phyloP scores from a whole-genome alignment of 2,329 filamentous ascomycete species.

The Cryphonectria radicalis region DNA sequence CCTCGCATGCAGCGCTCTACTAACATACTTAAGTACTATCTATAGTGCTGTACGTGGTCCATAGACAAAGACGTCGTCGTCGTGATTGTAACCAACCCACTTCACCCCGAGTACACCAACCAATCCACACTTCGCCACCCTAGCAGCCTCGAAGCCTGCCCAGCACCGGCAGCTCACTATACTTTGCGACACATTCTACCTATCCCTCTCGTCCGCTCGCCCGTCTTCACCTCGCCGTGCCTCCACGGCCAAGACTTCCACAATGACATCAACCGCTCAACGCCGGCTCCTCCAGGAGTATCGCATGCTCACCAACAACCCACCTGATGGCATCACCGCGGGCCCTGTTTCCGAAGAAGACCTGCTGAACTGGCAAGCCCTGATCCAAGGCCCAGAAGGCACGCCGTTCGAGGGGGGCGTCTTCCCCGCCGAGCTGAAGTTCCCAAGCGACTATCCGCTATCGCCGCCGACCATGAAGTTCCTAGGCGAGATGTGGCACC shows the following conservation, averaged over 20 bases:
- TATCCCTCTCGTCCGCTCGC: background rate
- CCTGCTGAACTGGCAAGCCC: slow-evolving; percentile 92
- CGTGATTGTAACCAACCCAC: background rate
- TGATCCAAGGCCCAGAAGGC: slow-evolving; percentile 93
- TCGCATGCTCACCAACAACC: slow-evolving; percentile 88
- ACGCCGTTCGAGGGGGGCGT: slow-evolving; percentile 96
- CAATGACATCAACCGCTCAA: slow-evolving; percentile 62
- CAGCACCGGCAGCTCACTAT: background rate
- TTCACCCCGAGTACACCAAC: background rate
- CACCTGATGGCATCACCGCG: slow-evolving; percentile 96
- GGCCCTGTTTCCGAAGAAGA: slow-evolving; percentile 94
- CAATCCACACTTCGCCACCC: background rate
- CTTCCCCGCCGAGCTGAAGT: slow-evolving; percentile 92
- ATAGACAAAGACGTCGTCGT: background rate
- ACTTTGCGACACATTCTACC: background rate
- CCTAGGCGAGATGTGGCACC: slow-evolving; percentile 91
- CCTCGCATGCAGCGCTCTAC: background rate
- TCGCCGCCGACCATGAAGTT: slow-evolving; percentile 97
- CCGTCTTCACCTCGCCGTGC: background rate
- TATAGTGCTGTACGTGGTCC: background rate
- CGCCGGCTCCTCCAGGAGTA: slow-evolving; percentile 95
- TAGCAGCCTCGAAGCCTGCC: background rate
- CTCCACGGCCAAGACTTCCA: slow-evolving; percentile 48
- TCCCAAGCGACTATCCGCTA: slow-evolving; percentile 95
- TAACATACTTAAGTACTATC: too few relatives aligned